These are phyloP conservation scores for Magnolia officinalis DNA, from an alignment of 164 flowering plant genomes.

Conservation along the genomic window DNA sequence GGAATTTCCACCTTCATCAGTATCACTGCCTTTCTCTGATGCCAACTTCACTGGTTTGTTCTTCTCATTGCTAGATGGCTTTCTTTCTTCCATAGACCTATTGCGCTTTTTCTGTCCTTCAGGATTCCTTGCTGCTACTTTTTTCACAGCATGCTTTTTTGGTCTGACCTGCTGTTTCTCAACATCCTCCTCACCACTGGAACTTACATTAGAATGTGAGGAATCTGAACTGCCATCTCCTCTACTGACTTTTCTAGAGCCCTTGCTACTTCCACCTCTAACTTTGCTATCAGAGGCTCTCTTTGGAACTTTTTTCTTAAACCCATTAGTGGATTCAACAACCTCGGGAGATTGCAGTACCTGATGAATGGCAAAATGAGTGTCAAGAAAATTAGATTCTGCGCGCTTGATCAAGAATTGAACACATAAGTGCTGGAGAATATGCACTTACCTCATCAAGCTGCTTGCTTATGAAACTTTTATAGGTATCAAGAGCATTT, in stretches of 20 bases:
- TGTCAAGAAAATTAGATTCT: neutral
- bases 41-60: slow-evolving; percentile 33
- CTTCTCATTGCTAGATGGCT: slow-evolving; percentile 40
- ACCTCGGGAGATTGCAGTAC: slow-evolving; percentile 36
- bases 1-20: slow-evolving; percentile 41
- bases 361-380: slow-evolving; percentile 25
- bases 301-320: slow-evolving; percentile 33
- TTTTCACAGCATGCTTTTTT: slow-evolving; percentile 39
- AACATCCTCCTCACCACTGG: slow-evolving; percentile 34
- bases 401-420: neutral
- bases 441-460: slow-evolving; percentile 54
- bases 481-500: slow-evolving; percentile 61
- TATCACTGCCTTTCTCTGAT: slow-evolving; percentile 39
- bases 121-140: slow-evolving; percentile 33
- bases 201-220: slow-evolving; percentile 17
- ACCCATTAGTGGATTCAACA: slow-evolving; percentile 22
- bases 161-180: slow-evolving; percentile 47
- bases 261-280: slow-evolving; percentile 15
- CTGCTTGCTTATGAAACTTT: slow-evolving; percentile 51
- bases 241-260: slow-evolving; percentile 24
- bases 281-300: slow-evolving; percentile 14
- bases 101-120: slow-evolving; percentile 51
- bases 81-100: slow-evolving; percentile 33
- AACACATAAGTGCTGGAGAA: neutral
- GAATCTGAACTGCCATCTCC: slow-evolving; percentile 38